Evolutionary conservation across 371 early-diverging fungal genomes (phyloP), one percentile per base, ranked within the genome.

Genomic region (Coemansia sp.): DNA sequence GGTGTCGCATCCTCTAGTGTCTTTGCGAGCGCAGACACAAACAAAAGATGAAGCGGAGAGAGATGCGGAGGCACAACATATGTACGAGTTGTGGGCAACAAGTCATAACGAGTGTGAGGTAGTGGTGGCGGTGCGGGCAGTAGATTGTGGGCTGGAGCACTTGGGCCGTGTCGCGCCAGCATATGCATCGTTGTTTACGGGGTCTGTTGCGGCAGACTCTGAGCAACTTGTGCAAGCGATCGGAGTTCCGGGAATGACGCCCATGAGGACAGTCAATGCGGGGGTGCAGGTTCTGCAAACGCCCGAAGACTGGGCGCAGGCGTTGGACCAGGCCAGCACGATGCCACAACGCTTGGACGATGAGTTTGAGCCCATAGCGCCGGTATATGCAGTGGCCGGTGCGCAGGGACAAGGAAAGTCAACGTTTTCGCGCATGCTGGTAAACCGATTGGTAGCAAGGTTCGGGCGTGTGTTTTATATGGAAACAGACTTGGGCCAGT

Each of bases 401-500:
- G 63, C 72, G 48, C 85, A 81, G 61, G 82, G 83, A 16, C 77
- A 71, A 39, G 88, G 88, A 3, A 88, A 88, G 54, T 87, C 87
- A 18, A 87, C 88, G 3, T 77, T 85, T 40, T 59, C 82, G 16
- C 75, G 84, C 18, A 80, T 78, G 48, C 55, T 84, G 7, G 57
- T 77, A 29, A 86, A 87, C 77, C 69, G 72, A 10, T 63, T 85
- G 29, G 62, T 87, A 18, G 63, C 70, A 16, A 72, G 79, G 73
- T 77, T 77, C 50, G 60, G 63, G 2, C 40, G 66, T n/a, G 68
- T 84, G n/a, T 85, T 83, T 11, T 87, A 76, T 61, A 73, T 88
- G 50, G 88, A 88, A 51, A 83, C 84, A 26, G 88, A 88, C 64
- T 42, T 86, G 8, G 88, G 88, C 1, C 88, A 88, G 62, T 78